Base-by-base conservation (phyloP, 1,284 basidiomycete genomes). In the Volvariella volvacea region DNA sequence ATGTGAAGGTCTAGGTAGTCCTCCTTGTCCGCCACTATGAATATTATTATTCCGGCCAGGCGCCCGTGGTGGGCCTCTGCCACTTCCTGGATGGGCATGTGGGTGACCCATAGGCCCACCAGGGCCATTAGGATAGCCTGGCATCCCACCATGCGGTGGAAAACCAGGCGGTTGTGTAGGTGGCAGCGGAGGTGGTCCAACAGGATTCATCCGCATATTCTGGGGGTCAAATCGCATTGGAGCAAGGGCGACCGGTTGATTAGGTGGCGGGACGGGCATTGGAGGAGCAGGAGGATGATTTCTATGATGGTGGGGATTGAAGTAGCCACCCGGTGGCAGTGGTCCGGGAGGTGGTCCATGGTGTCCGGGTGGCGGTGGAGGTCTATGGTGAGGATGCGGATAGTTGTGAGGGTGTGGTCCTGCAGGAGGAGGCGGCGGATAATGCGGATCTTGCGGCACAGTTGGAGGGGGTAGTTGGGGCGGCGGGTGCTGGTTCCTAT, bases 401-500 rank as follows among this genome's bases (percentile, higher is more conserved):
- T 46, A 34, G n/a, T 43, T 42, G 15, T 42, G 32, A 31, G 38
- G 45, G 7, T 49, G 45, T 22, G 39, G 40, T n/a, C 41, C 43
- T n/a, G 42, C 37, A 22, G 46, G 49, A 16, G 48, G 45, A 4
- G 48, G 48, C 15, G 45, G 47, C 14, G 34, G 34, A 36, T 15
- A 4, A 14, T 45, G 47, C 6, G 41, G 46, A 7, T 36, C 34
- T 12, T 28, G 25, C 3, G 44, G 49, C 32, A 19, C n/a, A 19
- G 43, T 41, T 9, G 40, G 25, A 22, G 42, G 43, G 15, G 43
- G 46, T 7, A 45, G 50, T 19, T 33, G 44, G 3, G 41, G 41
- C 10, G 39, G 51, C 20, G 52, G 60, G 42, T 63, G 67, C 14
- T 56, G 60, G 43, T 67, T 66, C 21, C 80, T 75, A 33, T 83